Evolutionary conservation across 202 grass and related monocot genomes (phyloP), one percentile per base, ranked within the genome.

Genomic region (Panicum virgatum): DNA sequence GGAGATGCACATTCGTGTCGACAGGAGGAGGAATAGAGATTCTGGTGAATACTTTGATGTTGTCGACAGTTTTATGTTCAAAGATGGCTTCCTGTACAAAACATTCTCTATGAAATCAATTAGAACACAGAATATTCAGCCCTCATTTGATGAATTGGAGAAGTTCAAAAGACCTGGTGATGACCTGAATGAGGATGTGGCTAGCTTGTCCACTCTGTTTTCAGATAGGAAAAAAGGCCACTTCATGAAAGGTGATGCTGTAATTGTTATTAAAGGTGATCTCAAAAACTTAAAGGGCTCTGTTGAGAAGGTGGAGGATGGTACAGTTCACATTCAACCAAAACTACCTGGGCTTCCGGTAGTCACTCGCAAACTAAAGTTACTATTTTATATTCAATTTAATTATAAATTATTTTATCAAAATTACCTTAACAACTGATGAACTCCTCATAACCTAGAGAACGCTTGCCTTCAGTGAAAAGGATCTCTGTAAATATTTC

Each of bases 191-290:
- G 88, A 85, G 54, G 92, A 94, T 66, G 68, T 92, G 27, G 85
- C 87, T 37, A 94, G 87, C 52, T 88, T 97, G 61, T 94, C 94
- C 19, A 86, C 90, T 77, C 84, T 97, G 12, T 97, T 92, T 88
- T 54, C 89, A 73, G 92, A 90, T 65, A 92, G 92, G 77, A 94
- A 91, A 74, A 97, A 92, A 23, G 83, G 88, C 12, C 88, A 97
- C 73, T 97, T 97, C 44, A 89, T 97, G 88, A 97, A 97, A 85
- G 88, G 92, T 42, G 94, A 97, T 91, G 86, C 86, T 50, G 94
- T 97, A 40, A 88, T 97, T 85, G 85, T 97, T 64, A 82, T 94
- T 26, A 89, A 86, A 40, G 94, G 90, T 42, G 94, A 94, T 72
- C 86, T 94, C 2, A 94, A 92, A 72, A 84, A 92, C 73, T 73